phyloP scores from a whole-genome alignment of 192 early-diverging fungal species.

The Entophlyctis luteolus region DNA sequence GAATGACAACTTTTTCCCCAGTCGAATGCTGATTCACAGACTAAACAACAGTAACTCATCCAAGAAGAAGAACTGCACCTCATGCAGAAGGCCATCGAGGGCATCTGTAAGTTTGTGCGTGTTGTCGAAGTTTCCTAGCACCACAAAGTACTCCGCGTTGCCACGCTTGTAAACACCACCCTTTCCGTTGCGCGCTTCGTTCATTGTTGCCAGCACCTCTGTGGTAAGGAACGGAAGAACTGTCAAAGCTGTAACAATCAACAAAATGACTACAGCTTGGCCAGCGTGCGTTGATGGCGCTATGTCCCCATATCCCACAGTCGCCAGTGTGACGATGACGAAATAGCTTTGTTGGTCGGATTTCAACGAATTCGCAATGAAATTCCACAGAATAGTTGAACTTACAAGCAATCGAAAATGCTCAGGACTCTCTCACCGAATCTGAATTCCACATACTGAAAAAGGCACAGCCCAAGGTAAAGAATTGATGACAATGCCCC shows the following conservation, averaged over 20 bases:
- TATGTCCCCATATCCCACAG: slow-evolving; percentile 73
- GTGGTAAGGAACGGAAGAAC: slow-evolving; percentile 54
- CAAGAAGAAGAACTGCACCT: neutral
- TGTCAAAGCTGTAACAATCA: slow-evolving; percentile 60
- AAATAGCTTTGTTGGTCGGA: slow-evolving; percentile 42
- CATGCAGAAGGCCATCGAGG: slow-evolving; percentile 27
- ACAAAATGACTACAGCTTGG: slow-evolving; percentile 53
- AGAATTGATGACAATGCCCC: slow-evolving; percentile 49
- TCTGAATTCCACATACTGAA: slow-evolving; percentile 57
- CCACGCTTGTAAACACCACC: slow-evolving; percentile 30
- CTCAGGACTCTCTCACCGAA: slow-evolving; percentile 30
- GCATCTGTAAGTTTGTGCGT: slow-evolving; percentile 14
- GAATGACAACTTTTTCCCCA: slow-evolving; percentile 27
- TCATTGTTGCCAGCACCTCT: slow-evolving; percentile 26
- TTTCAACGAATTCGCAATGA: too few species aligned
- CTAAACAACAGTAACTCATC: neutral
- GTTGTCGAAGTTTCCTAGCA: slow-evolving; percentile 31
- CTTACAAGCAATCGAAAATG: slow-evolving; percentile 17
- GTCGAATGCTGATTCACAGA: neutral
- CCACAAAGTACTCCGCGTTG: slow-evolving; percentile 28
- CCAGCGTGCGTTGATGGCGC: slow-evolving; percentile 51
- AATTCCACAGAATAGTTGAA: neutral
- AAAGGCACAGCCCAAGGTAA: slow-evolving; percentile 59
- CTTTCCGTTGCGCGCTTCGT: slow-evolving; percentile 17
- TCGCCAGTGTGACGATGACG: slow-evolving; percentile 64